These are phyloP conservation scores for Croton setiger DNA, from an alignment of 441 rosid species.

Conservation along the genomic window DNA sequence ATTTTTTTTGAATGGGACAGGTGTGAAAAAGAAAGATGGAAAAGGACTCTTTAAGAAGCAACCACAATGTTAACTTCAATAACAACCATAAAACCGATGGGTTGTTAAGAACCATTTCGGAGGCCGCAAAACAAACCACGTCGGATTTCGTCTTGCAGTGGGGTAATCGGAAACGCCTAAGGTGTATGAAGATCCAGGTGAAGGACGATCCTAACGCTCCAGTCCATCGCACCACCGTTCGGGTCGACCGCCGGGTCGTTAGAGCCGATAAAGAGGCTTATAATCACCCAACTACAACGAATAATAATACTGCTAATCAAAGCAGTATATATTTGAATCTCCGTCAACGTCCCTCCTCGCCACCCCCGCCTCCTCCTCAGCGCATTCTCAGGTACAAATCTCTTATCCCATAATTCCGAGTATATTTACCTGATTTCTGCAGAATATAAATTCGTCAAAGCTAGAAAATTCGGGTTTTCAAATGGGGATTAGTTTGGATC, in stretches of 20 bases:
- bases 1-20: constrained; percentile 33
- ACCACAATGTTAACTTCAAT: constrained; percentile 13
- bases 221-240: constrained; percentile 44
- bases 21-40: constrained; percentile 41
- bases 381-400: constrained; percentile 57
- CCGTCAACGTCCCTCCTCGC: constrained; percentile 51
- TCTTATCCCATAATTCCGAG: not conserved
- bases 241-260: constrained; percentile 49
- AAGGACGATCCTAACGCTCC: constrained; percentile 42
- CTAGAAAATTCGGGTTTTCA: too few relatives aligned
- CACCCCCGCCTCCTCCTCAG: constrained; percentile 42
- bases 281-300: constrained; percentile 28
- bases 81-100: constrained; percentile 29
- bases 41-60: constrained; percentile 35
- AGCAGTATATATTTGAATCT: constrained; percentile 43
- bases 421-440: not conserved
- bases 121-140: constrained; percentile 35
- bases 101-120: constrained; percentile 37
- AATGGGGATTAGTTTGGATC: not conserved
- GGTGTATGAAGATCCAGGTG: constrained; percentile 65
- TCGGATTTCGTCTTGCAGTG: constrained; percentile 62
- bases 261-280: constrained; percentile 41
- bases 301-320: constrained; percentile 14
- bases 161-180: constrained; percentile 65
- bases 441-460: not conserved